A percentile compares a stretch with the other conserved stretches of the same genome.
Evolutionary conservation across 495 filamentous ascomycete species (phyloP).

Genomic region (Coniosporium apollinis): DNA sequence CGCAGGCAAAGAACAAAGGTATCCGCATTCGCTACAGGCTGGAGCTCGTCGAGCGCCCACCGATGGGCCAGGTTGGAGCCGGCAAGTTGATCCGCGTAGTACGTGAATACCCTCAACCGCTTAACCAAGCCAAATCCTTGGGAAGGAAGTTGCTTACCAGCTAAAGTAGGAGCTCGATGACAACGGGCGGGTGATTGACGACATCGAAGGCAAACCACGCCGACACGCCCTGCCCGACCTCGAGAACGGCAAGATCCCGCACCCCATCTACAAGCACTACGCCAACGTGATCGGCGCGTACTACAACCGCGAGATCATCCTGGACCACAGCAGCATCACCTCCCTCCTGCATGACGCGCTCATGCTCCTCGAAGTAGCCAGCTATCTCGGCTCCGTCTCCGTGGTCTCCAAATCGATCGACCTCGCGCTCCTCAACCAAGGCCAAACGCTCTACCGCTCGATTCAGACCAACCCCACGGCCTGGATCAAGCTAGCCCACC

Average conservation of each 20-base stretch:
- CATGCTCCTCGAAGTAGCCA: slow-evolving; percentile 27
- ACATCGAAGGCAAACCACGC: too few relatives aligned
- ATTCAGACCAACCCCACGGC: slow-evolving; percentile 22
- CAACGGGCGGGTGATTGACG: neutral
- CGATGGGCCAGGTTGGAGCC: slow-evolving; percentile 4
- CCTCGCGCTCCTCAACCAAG: slow-evolving; percentile 23
- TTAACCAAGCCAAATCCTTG: neutral
- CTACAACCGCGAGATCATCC: slow-evolving; percentile 20
- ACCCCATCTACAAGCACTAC: slow-evolving; percentile 15
- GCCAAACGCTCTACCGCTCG: slow-evolving; percentile 23
- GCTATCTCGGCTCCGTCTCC: slow-evolving; percentile 21
- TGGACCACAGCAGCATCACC: slow-evolving; percentile 16
- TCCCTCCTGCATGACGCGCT: slow-evolving; percentile 16
- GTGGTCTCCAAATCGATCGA: slow-evolving; percentile 26
- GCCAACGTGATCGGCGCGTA: slow-evolving; percentile 27
- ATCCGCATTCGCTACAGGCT: slow-evolving; percentile 13
- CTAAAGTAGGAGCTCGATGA: slow-evolving; percentile 1
- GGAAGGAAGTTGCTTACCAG: neutral
- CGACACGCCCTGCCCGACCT: slow-evolving; percentile 3
- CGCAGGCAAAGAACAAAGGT: slow-evolving; percentile 8
- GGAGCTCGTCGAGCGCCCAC: slow-evolving; percentile 5
- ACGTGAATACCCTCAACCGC: neutral
- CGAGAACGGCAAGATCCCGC: slow-evolving; percentile 10
- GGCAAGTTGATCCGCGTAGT: neutral
- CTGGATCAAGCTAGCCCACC: slow-evolving; percentile 27